Conservation (phyloP, 2,329 filamentous ascomycete species). For the Fusarium equiseti region DNA sequence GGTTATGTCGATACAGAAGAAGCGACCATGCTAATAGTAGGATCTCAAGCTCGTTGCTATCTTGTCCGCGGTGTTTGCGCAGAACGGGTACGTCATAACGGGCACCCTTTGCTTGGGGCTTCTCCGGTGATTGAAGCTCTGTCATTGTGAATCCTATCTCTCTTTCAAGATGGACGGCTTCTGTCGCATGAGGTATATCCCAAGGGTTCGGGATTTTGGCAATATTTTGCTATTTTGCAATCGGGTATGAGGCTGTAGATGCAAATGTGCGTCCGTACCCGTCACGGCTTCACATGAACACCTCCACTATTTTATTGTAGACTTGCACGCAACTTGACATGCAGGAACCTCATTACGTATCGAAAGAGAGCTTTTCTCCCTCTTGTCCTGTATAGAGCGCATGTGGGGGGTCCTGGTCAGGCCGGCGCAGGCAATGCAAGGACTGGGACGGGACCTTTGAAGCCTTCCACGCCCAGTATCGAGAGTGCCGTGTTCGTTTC, state of each 20-base stretch:
- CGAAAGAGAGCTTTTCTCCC: neutral
- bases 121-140: slow-evolving; percentile 16
- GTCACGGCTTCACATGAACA: slow-evolving; percentile 30
- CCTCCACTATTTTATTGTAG: slow-evolving; percentile 39
- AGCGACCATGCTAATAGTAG: slow-evolving; percentile 43
- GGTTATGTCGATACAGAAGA: slow-evolving; percentile 43
- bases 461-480: neutral
- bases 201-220: neutral
- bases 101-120: slow-evolving; percentile 26
- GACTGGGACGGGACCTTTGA: slow-evolving; percentile 12
- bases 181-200: neutral
- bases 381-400: neutral
- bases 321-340: neutral
- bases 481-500: neutral
- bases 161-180: neutral
- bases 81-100: slow-evolving; percentile 41
- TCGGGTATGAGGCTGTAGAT: slow-evolving; percentile 16
- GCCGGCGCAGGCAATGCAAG: neutral
- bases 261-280: slow-evolving; percentile 9
- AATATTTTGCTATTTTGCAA: neutral
- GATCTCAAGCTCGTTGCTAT: slow-evolving; percentile 30
- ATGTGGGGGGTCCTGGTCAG: slow-evolving; percentile 26
- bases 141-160: slow-evolving; percentile 24
- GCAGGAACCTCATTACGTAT: slow-evolving; percentile 45
- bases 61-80: slow-evolving; percentile 19